Percentiles rank a stretch among this genome's conserved stretches.
phyloP scores from a whole-genome alignment of 1,284 basidiomycete genomes.

The Amylostereum chailletii region DNA sequence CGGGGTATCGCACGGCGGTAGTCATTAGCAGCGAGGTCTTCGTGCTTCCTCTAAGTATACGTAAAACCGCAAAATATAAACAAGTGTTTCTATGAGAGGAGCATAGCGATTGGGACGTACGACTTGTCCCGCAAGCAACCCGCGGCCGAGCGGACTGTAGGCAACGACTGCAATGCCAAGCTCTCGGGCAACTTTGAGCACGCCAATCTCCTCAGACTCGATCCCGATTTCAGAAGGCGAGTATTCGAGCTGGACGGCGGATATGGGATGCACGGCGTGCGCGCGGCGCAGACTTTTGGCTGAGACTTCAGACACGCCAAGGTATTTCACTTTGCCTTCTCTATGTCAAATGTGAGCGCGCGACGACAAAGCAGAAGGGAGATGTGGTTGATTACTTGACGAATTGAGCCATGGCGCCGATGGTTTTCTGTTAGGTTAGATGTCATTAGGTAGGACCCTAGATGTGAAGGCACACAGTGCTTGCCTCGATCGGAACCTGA shows the following conservation, averaged over 20 bases:
- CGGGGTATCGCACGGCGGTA: slow-evolving; percentile 28
- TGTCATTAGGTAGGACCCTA: slow-evolving; percentile 26
- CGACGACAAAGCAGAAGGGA: too few relatives aligned
- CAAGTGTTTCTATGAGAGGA: not conserved
- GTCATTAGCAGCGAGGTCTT: slow-evolving; percentile 46
- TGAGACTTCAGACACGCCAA: slow-evolving; percentile 38
- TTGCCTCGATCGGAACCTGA: slow-evolving; percentile 18
- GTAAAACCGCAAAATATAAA: not conserved
- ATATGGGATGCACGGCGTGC: slow-evolving; percentile 27
- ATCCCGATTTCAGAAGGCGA: slow-evolving; percentile 25
- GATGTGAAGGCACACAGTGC: slow-evolving; percentile 23
- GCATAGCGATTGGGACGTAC: slow-evolving; percentile 18
- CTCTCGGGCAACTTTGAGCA: slow-evolving; percentile 21
- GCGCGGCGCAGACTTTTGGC: slow-evolving; percentile 37
- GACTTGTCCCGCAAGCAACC: slow-evolving; percentile 50
- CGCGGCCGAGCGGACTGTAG: slow-evolving; percentile 56
- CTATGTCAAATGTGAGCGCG: slow-evolving; percentile 8
- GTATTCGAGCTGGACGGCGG: slow-evolving; percentile 36
- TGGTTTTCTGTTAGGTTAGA: slow-evolving; percentile 20
- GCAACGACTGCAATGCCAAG: slow-evolving; percentile 1
- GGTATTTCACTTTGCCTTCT: slow-evolving; percentile 32
- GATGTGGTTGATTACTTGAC: slow-evolving; percentile 15
- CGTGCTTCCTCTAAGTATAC: slow-evolving; percentile 28
- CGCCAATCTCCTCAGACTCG: slow-evolving; percentile 17
- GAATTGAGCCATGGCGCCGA: slow-evolving; percentile 24